These are phyloP conservation scores for Kwoniella sp. DNA, from an alignment of 768 basidiomycete species.

Conservation along the genomic window DNA sequence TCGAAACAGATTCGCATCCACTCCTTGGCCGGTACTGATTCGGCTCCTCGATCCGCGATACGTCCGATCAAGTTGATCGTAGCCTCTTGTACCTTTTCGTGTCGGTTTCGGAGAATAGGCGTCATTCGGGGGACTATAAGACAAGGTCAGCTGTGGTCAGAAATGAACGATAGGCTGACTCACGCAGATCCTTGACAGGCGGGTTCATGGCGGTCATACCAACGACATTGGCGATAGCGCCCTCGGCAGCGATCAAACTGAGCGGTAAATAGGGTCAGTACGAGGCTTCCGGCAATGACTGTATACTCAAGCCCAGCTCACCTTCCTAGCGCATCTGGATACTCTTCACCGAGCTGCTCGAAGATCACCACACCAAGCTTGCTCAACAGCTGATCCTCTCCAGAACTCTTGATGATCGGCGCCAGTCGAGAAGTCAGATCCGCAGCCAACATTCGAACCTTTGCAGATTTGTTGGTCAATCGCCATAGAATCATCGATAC, in stretches of 20 bases:
- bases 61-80: conserved; percentile 99
- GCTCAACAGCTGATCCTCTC: conserved; percentile 91
- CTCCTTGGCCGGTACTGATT: conserved; percentile 96
- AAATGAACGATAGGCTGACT: conserved; percentile 57
- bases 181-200: conserved; percentile 95
- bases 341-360: conserved; percentile 98
- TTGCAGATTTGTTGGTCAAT: conserved; percentile 98
- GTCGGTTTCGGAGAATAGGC: conserved; percentile 97
- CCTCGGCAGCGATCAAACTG: conserved; percentile 98
- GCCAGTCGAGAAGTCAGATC: conserved; percentile 94
- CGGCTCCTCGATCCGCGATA: conserved; percentile 97
- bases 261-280: no score
- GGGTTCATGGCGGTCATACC: conserved; percentile 99
- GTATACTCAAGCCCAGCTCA: no score
- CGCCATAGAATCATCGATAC: conserved; percentile 99
- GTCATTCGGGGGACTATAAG: conserved; percentile 93
- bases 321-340: conserved; percentile 92
- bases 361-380: conserved; percentile 96
- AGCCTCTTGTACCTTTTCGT: conserved; percentile 99
- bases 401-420: conserved; percentile 97
- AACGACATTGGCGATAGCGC: conserved; percentile 98
- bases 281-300: no score
- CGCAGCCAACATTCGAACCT: conserved; percentile 98
- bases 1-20: conserved; percentile 99
- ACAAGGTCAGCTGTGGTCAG: conserved; percentile 32